These are phyloP conservation scores for Pythium sukuiense DNA, from an alignment of 352 stramenopile species.

Conservation along the genomic window DNA sequence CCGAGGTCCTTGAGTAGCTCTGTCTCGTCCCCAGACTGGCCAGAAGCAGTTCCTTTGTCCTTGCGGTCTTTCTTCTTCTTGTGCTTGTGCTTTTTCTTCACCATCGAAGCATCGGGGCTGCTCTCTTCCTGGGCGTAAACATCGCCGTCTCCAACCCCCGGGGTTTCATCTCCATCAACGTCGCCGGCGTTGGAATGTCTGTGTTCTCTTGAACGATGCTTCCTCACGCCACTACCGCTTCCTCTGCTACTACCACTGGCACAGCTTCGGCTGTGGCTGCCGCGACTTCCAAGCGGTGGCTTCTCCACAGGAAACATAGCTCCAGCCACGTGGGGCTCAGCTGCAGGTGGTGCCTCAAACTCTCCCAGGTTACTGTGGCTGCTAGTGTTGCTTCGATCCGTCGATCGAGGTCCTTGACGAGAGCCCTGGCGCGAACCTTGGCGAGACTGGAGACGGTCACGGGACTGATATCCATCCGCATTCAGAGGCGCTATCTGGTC, in stretches of 20 bases:
- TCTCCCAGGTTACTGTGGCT: conserved; percentile 41
- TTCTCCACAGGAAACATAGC: conserved; percentile 27
- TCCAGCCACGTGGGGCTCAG: neutral
- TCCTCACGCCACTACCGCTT: conserved; percentile 9
- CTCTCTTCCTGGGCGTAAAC: conserved; percentile 6
- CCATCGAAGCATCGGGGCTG: conserved; percentile 22
- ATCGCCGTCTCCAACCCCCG: neutral
- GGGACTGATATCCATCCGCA: conserved; percentile 56
- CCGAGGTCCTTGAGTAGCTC: conserved; percentile 25
- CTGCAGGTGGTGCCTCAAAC: conserved; percentile 37
- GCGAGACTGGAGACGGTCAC: conserved; percentile 74
- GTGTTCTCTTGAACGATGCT: conserved; percentile 12
- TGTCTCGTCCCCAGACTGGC: conserved; percentile 25
- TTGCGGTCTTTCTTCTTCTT: conserved; percentile 64
- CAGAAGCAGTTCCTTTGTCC: conserved; percentile 39
- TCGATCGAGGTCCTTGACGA: conserved; percentile 46
- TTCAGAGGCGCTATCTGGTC: conserved; percentile 44
- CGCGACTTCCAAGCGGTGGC: conserved; percentile 25
- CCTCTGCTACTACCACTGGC: conserved; percentile 4
- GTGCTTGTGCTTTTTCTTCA: conserved; percentile 44
- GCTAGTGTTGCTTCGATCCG: conserved; percentile 26
- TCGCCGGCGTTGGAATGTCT: neutral
- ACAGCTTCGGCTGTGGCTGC: conserved; percentile 3
- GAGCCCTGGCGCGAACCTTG: conserved; percentile 73
- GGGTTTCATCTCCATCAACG: conserved; percentile 2